Percentiles rank a stretch among this genome's conserved stretches.
Conservation (phyloP, 805 yeast genomes). For the Nakazawaea wyomingensis region DNA sequence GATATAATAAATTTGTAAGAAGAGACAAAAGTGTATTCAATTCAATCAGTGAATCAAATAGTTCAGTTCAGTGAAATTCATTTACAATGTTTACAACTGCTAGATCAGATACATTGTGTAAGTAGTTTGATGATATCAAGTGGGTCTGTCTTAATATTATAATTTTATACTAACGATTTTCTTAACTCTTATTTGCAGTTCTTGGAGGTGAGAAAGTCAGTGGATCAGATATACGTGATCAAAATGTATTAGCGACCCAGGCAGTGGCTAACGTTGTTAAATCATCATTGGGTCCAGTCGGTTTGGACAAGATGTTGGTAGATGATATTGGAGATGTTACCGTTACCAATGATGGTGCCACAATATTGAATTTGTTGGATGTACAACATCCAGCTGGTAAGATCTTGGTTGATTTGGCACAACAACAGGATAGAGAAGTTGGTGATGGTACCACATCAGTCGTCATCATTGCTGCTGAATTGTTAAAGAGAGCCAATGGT, state of each 20-base stretch:
- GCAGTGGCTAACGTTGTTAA: slow-evolving; percentile 82
- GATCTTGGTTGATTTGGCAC: slow-evolving; percentile 93
- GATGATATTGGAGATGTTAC: slow-evolving; percentile 99
- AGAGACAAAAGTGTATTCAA: too few species aligned
- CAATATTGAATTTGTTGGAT: slow-evolving; percentile 82
- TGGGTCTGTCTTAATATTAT: too few species aligned
- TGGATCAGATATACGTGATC: slow-evolving; percentile 95
- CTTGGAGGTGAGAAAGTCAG: slow-evolving; percentile 93
- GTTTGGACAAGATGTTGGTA: slow-evolving; percentile 95
- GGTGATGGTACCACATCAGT: slow-evolving; percentile 99
- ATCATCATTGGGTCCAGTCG: slow-evolving; percentile 96
- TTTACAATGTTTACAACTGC: slow-evolving; percentile 68
- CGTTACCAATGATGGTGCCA: slow-evolving; percentile 98
- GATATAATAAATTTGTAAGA: too few species aligned
- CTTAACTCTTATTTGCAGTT: slow-evolving; percentile 32
- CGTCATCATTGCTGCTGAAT: slow-evolving; percentile 91
- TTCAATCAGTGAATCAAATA: too few species aligned
- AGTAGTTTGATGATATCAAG: slow-evolving; percentile 17
- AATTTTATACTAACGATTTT: neutral
- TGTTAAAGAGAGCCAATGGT: slow-evolving; percentile 88
- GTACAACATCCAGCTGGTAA: slow-evolving; percentile 99
- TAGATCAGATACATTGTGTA: slow-evolving; percentile 84
- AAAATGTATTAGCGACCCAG: slow-evolving; percentile 90
- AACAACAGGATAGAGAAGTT: slow-evolving; percentile 97
- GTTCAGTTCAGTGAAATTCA: too few species aligned